Evolutionary conservation across 2,329 filamentous ascomycete genomes (phyloP).

Genomic region (Tolypocladium pustulatum): DNA sequence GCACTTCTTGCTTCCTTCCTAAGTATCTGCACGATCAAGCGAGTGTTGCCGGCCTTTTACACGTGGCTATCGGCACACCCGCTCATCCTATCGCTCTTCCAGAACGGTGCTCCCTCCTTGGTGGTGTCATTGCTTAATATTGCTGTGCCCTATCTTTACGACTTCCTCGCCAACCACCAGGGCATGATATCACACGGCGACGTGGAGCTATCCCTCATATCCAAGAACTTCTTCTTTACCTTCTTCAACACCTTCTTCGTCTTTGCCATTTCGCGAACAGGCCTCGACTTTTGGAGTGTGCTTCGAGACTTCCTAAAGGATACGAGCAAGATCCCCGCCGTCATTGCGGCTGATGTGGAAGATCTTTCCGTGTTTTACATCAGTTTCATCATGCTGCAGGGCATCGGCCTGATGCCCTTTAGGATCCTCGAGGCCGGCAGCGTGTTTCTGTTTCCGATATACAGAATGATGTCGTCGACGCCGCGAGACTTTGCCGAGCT

Average conservation of each 20-base stretch:
- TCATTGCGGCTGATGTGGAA: slow-evolving; percentile 67
- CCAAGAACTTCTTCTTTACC: slow-evolving; percentile 98
- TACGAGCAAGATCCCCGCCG: slow-evolving; percentile 64
- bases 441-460: slow-evolving; percentile 73
- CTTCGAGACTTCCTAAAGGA: slow-evolving; percentile 68
- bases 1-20: slow-evolving; percentile 69
- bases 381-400: slow-evolving; percentile 89
- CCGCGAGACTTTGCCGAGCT: slow-evolving; percentile 83
- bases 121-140: slow-evolving; percentile 81
- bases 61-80: slow-evolving; percentile 56
- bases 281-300: slow-evolving; percentile 61
- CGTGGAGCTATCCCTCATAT: slow-evolving; percentile 87
- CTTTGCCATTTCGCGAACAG: slow-evolving; percentile 80
- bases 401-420: slow-evolving; percentile 87
- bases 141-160: slow-evolving; percentile 86
- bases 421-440: slow-evolving; percentile 82
- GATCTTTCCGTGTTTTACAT: slow-evolving; percentile 75
- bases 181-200: slow-evolving; percentile 94
- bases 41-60: slow-evolving; percentile 60
- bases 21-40: slow-evolving; percentile 69
- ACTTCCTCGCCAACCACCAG: slow-evolving; percentile 81
- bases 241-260: slow-evolving; percentile 99
- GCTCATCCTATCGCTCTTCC: slow-evolving; percentile 65
- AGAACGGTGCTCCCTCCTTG: slow-evolving; percentile 78
- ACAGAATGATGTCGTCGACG: slow-evolving; percentile 68